Base-by-base conservation (phyloP, 768 basidiomycete species). In the Pleurotus tuoliensis region DNA sequence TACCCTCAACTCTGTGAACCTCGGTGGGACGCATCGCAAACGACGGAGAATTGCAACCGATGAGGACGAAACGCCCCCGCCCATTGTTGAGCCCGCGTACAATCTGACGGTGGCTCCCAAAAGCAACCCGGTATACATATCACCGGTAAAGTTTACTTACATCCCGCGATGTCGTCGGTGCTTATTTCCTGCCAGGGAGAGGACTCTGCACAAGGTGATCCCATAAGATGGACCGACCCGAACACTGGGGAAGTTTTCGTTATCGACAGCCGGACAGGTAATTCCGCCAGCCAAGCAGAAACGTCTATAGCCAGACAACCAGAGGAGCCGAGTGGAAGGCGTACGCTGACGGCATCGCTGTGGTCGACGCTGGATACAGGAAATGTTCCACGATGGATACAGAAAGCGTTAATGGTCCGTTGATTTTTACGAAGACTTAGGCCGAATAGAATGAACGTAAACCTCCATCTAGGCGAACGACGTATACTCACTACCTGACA, bases 251-350 rank as follows among this genome's bases (percentile, higher is more conserved):
- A 83, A 64, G 70, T 67, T 2, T 87, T 84, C 63, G 56, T 81
- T n/a, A 70, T 92, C 13, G 82, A 94, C 64, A 65, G 68, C n/a
- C 76, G 82, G 51, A 90, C 87, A 8, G 88, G 89, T 8, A 83
- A 90, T 65, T 90, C 87, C 6, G 76, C 76, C 67, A 71, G 70
- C 27, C 70, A 68, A 58, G 59, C 61, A 22, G 59, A 59, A 37
- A 58, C 62, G 40, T 57, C 62, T 37, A 45, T 18, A 9, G 57
- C 63, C 7, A 40, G n/a, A n/a, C 47, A 43, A 13, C 47, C 44
- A 43, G 61, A 58, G 25, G 56, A 56, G 5, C 45, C n/a, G 16
- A 47, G 5, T 5, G 60, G 59, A 38, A 59, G 60, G 20, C 58
- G 59, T 38, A 59, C 63, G 22, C 55, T 63, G 12, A 63, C 62